Percentiles rank a stretch among this genome's conserved stretches.
Evolutionary conservation across 768 basidiomycete species (phyloP).

Genomic region (Porphyrellus cyaneotinctus): DNA sequence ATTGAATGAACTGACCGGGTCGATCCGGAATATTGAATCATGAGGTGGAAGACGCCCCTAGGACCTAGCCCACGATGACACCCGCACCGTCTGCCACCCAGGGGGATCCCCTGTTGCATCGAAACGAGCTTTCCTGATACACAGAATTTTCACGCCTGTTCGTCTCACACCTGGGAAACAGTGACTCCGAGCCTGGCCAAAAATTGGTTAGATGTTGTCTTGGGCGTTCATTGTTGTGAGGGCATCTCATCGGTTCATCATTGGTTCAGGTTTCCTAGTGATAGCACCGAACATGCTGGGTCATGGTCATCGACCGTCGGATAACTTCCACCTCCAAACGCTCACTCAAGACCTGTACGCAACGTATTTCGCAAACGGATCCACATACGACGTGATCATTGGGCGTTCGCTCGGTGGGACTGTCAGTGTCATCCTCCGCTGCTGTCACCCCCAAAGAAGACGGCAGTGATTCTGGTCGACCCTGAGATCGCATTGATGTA

Average conservation of each 20-base stretch:
- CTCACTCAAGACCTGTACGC: conserved; percentile 13
- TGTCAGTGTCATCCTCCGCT: conserved; percentile 7
- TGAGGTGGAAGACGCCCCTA: background rate
- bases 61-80: conserved; percentile 3
- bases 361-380: conserved; percentile 13
- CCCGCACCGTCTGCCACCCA: conserved; percentile 13
- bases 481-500: conserved; percentile 6
- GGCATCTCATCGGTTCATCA: background rate
- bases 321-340: conserved; percentile 9
- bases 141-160: conserved; percentile 8
- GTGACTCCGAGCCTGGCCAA: conserved; percentile 8
- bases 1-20: background rate
- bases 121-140: conserved; percentile 16
- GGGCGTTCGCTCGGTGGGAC: conserved; percentile 16
- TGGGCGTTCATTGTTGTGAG: background rate
- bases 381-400: conserved; percentile 15
- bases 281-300: conserved; percentile 17
- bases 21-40: background rate
- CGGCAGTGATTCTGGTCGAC: conserved; percentile 13
- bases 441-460: conserved; percentile 1
- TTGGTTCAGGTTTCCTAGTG: conserved; percentile 10
- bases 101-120: conserved; percentile 12
- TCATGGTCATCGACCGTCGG: conserved; percentile 10
- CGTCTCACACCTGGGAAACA: conserved; percentile 15
- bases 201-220: conserved; percentile 1